Evolutionary conservation across 2,329 filamentous ascomycete genomes (phyloP), one percentile per base, ranked within the genome.

Genomic region (Botrytis porri): DNA sequence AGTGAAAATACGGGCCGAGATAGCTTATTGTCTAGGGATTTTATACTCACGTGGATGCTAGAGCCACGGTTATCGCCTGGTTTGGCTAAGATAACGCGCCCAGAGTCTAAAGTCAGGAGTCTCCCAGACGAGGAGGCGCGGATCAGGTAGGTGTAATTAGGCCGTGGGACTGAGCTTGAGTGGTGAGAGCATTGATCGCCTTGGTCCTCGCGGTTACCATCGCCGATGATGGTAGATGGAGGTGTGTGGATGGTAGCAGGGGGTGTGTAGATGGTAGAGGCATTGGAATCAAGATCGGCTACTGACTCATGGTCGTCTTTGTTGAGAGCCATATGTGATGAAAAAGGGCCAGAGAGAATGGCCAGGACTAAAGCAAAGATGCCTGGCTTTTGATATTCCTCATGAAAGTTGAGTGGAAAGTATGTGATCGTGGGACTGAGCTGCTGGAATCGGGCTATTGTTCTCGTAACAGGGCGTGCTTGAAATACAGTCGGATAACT

Each of bases 81-180:
- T 37, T 29, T 22, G 22, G 70, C 48, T 59, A 71, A 39, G 18
- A 29, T n/a, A 6, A 71, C 22, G 16, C 14, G 9, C 0, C 70
- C 70, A 48, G 37, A 37, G 14, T 71, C 29, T 29, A 66, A 18
- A 45, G 45, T 66, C 0, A 71, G 32, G 29, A 71, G 62, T 39
- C n/a, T 66, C 2, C 70, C 70, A 37, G 70, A 71, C 32, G 48
- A 66, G 18, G 35, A 32, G 29, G 70, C 35, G 29, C 70, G 70
- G 12, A 71, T 71, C 1, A 60, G 9, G 16, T 48, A 71, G 29
- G 48, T 71, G 8, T 22, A 66, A 18, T 37, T 20, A 22, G 70
- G 61, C 37, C 39, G 25, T 12, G 70, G 70, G n/a, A 48, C 48
- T 5, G 70, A 71, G 62, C 70, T 66, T 45, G 43, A 35, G 12